Conservation (phyloP, 345 rosid genomes). For the Eucalyptus rudis region DNA sequence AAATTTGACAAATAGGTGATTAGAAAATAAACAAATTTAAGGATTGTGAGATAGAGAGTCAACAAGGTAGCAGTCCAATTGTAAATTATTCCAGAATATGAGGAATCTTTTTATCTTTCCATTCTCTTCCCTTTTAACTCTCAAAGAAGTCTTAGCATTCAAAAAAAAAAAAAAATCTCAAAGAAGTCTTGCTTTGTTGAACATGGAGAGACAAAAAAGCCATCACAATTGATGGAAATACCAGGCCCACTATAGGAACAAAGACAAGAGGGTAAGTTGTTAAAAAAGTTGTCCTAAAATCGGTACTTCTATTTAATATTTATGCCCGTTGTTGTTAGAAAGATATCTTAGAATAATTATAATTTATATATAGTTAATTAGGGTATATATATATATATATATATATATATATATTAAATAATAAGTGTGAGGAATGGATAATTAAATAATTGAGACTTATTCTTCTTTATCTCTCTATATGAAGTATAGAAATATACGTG, state of each 20-base stretch:
- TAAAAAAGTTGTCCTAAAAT: no score
- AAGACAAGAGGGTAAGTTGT: no score
- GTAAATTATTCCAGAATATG: not conserved
- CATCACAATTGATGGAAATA: no score
- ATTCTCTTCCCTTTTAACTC: not conserved
- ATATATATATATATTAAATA: no score
- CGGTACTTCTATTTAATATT: not conserved
- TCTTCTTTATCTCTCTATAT: no score
- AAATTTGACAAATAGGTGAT: not conserved
- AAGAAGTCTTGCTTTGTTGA: not conserved
- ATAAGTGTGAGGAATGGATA: not conserved
- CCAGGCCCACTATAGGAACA: no score
- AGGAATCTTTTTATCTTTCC: not conserved
- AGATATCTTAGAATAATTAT: not conserved
- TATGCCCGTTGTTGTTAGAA: not conserved
- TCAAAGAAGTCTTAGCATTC: not conserved
- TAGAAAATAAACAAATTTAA: not conserved
- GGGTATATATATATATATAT: rapidly evolving
- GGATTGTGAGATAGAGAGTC: not conserved
- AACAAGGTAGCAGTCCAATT: not conserved
- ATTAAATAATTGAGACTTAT: no score
- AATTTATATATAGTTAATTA: not conserved
- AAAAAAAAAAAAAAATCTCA: not conserved
- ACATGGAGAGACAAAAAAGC: no score
- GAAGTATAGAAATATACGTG: no score